Evolutionary conservation across 2,329 filamentous ascomycete genomes (phyloP).

Genomic region (Penicillium psychrosexuale): DNA sequence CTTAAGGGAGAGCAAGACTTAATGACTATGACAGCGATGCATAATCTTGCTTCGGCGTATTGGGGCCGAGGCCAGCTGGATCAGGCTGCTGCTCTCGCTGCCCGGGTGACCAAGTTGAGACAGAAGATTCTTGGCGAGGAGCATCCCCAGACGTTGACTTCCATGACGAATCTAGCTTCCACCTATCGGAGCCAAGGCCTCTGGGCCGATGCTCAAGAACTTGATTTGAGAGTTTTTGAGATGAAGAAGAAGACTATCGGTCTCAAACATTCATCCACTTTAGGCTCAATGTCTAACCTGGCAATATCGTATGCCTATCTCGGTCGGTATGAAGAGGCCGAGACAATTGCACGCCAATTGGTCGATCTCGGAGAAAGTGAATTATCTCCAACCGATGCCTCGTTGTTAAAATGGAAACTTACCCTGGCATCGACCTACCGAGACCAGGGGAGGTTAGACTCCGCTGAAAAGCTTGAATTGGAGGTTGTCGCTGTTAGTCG

Average conservation of each 20-base stretch:
- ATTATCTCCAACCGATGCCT: neutral
- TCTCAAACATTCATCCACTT: conserved; percentile 2
- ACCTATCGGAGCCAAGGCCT: conserved; percentile 12
- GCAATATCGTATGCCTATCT: conserved; percentile 14
- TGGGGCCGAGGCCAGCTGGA: conserved; percentile 12
- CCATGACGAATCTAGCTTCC: conserved; percentile 17
- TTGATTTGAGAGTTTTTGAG: conserved; percentile 9
- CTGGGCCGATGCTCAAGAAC: conserved; percentile 5
- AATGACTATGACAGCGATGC: conserved; percentile 15
- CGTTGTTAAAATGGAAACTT: conserved; percentile 13
- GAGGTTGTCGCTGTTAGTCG: conserved; percentile 8
- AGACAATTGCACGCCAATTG: conserved; percentile 3
- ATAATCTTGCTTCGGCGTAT: conserved; percentile 12
- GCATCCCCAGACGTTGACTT: conserved; percentile 12
- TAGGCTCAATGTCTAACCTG: conserved; percentile 12
- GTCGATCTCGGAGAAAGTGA: conserved; percentile 4
- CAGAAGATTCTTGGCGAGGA: conserved; percentile 6
- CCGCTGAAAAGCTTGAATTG: conserved; percentile 8
- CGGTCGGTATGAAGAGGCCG: conserved; percentile 12
- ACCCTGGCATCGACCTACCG: conserved; percentile 12
- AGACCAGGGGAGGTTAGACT: conserved; percentile 7
- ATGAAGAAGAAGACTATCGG: conserved; percentile 8
- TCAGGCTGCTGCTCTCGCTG: conserved; percentile 3
- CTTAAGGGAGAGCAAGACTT: conserved; percentile 9
- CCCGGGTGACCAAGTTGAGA: conserved; percentile 5